Base-by-base conservation (phyloP, 805 yeast species). In the Barnettozyma botsteinii region DNA sequence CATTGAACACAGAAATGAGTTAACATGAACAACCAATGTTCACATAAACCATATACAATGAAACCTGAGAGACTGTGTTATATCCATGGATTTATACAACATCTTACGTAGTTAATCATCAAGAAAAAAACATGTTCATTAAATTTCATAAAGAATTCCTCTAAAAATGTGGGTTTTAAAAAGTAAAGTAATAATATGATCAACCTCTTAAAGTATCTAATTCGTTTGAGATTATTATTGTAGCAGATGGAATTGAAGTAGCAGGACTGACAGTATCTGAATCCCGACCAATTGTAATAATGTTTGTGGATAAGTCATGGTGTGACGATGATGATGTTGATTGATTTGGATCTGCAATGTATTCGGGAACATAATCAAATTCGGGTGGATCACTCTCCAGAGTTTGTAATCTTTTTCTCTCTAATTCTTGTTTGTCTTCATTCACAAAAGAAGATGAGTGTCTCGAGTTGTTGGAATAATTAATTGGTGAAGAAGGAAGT, bases 321-420 rank as follows among this genome's bases (percentile, higher is more conserved):
- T 23, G 25, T 17, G 11, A 7, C 18, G 21, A 18, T 11, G 30
- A 14, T 14, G 31, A 20, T 5, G 18, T 9, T 20, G 23, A 13
- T 7, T 35, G 26, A 23, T 4, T 29, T 21, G 24, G 20, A 24
- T 30, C 20, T 13, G 50, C 41, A 35, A 20, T 35, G 19, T 55
- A 55, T 38, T 51, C 52, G 1, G 60, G 60, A 20, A 55, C 55
- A 25, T 51, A 52, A 39, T 55, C 58, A 33, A 54, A 54, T 37
- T 52, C 51, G 1, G 69, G 67, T 8, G 75, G 75, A 15, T 62
- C 70, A 37, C 70, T 66, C 41, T 69, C 72, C 40, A 66, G 31
- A n/a, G 48, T 54, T 39, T 59, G 52, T 28, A 70, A 46, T 40
- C 71, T 56, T 37, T 45, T 37, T 38, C 61, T 58, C 46, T 69